These are phyloP conservation scores for Hemileccinum rubropunctum DNA, from an alignment of 768 basidiomycete genomes.

Conservation along the genomic window DNA sequence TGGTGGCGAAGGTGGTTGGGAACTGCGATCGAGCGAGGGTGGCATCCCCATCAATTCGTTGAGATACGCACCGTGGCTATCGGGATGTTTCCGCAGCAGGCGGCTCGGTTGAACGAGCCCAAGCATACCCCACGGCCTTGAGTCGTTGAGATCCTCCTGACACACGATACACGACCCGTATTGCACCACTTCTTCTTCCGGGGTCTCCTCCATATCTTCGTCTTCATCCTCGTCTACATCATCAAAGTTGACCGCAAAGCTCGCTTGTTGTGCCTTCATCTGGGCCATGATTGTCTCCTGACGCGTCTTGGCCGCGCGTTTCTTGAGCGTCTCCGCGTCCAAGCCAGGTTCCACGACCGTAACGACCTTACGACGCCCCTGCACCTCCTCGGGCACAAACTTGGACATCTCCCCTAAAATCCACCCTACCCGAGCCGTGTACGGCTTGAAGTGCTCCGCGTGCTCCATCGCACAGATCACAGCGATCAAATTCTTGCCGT, in stretches of 20 bases:
- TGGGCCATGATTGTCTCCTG: constrained; percentile 93
- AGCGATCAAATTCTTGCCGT: constrained; percentile 61
- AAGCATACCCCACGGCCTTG: constrained; percentile 78
- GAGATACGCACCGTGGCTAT: constrained; percentile 56
- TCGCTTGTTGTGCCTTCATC: constrained; percentile 91
- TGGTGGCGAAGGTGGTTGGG: constrained; percentile 24
- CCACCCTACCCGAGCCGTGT: constrained; percentile 72
- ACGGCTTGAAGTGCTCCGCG: constrained; percentile 71
- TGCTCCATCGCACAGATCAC: constrained; percentile 76
- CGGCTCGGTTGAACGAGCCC: constrained; percentile 88
- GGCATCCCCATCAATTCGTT: constrained; percentile 69
- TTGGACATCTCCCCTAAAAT: constrained; percentile 60
- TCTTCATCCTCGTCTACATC: constrained; percentile 71
- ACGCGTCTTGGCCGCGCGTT: constrained; percentile 83
- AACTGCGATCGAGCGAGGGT: constrained; percentile 60
- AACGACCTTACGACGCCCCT: constrained; percentile 43
- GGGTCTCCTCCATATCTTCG: constrained; percentile 44
- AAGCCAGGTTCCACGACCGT: constrained; percentile 35
- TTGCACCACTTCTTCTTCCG: constrained; percentile 48
- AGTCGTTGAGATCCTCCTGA: constrained; percentile 82
- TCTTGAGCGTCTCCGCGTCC: constrained; percentile 69
- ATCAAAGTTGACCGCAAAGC: constrained; percentile 76
- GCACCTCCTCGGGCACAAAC: constrained; percentile 58
- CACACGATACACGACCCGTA: constrained; percentile 98
- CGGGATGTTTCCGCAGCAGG: constrained; percentile 74